Evolutionary conservation across 108 stramenopile genomes (phyloP).

Genomic region (Heterococcus sp.): DNA sequence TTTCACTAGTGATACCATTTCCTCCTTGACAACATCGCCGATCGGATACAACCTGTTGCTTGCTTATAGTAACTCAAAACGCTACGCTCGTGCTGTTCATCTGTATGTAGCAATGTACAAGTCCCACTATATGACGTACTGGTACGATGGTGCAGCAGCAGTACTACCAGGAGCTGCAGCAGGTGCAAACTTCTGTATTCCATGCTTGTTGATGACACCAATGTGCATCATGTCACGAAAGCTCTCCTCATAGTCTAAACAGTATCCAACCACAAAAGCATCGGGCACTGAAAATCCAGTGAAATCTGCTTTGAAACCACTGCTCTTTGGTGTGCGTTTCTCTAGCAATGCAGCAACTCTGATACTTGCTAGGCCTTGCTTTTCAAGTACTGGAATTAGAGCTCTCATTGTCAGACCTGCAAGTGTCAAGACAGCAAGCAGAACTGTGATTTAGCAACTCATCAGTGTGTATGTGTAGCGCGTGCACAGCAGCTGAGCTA

Average conservation of each 20-base stretch:
- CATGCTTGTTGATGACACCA: constrained; percentile 52
- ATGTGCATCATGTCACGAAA: constrained; percentile 60
- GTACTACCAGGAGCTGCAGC: too few relatives aligned
- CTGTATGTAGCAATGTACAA: too few relatives aligned
- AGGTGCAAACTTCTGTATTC: constrained; percentile 51
- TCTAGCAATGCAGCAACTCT: constrained; percentile 54
- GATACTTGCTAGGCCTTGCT: constrained; percentile 11
- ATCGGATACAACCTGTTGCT: too few relatives aligned
- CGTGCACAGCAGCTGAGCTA: too few relatives aligned
- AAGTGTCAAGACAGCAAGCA: constrained; percentile 44
- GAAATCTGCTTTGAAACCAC: constrained; percentile 58
- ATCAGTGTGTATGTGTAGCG: too few relatives aligned
- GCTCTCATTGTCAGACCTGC: constrained; percentile 55
- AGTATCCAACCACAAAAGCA: constrained; percentile 59
- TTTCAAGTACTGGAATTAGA: constrained; percentile 37
- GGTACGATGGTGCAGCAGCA: too few relatives aligned
- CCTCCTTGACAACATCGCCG: too few relatives aligned
- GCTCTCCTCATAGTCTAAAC: constrained; percentile 59
- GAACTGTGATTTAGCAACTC: constrained; percentile 15
- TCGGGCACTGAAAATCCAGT: constrained; percentile 60
- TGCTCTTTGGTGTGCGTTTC: constrained; percentile 43
- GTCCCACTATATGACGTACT: too few relatives aligned
- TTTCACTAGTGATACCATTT: too few relatives aligned
- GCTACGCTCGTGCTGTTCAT: too few relatives aligned
- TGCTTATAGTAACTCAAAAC: too few relatives aligned